A percentile compares a stretch with the other conserved stretches of the same genome.
Conservation (phyloP, 2,329 filamentous ascomycete genomes). For the Aspergillus pseudoglaucus region DNA sequence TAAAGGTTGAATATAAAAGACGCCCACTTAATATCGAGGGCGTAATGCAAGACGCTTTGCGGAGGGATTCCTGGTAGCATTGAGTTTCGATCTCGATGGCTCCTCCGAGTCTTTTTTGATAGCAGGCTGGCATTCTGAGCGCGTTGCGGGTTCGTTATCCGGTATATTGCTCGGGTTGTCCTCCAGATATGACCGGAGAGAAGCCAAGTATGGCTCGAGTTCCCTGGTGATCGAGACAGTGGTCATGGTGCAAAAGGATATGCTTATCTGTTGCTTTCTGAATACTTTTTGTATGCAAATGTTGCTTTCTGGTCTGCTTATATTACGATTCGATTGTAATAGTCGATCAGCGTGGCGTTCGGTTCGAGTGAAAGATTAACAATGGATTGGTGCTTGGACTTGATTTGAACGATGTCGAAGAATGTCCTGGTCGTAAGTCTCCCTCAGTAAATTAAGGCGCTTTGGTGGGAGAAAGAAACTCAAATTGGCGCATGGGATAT, state of each 20-base stretch:
- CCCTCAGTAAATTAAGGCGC: not conserved
- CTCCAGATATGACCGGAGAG: slow-evolving; percentile 21
- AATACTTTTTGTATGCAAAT: not conserved
- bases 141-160: not conserved
- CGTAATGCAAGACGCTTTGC: not conserved
- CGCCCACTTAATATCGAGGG: not conserved
- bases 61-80: not conserved
- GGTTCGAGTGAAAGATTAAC: not conserved
- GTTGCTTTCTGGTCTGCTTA: slow-evolving; percentile 1
- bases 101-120: not conserved
- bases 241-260: slow-evolving; percentile 15
- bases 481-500: not conserved
- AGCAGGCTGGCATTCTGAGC: not conserved
- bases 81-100: not conserved
- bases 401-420: not conserved
- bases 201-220: slow-evolving; percentile 24
- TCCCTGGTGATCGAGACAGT: slow-evolving; percentile 26
- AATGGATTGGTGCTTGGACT: not conserved
- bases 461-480: not conserved
- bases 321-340: not conserved
- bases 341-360: not conserved
- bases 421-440: not conserved
- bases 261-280: slow-evolving; percentile 3
- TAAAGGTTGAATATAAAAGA: slow-evolving; percentile 11
- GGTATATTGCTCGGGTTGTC: slow-evolving; percentile 2